Base-by-base conservation (phyloP, 2,329 filamentous ascomycete species). In the Sclerotinia nivalis region DNA sequence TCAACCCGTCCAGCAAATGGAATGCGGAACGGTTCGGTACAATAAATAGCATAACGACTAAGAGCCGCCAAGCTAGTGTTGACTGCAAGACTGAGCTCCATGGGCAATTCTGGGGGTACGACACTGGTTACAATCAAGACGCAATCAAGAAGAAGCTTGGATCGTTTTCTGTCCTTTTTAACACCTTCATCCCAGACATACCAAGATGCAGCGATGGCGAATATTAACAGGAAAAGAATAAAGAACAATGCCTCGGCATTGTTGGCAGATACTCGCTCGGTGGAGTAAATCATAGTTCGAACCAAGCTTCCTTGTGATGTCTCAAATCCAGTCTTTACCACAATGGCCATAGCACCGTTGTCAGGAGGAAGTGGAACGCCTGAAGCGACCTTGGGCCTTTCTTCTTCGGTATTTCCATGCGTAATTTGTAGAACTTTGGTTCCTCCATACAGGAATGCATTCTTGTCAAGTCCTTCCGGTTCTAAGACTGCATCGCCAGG, bases 121-220 rank as follows among this genome's bases (percentile, higher is more conserved):
- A 99, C 96, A 78, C 93, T 97, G 54, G 96, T 99, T 76, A 99
- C 89, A 77, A 99, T 99, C 80, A 99, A 90, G 81, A 99, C 88
- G 79, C 96, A 99, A 83, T 99, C 96, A 68, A 99, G 88, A 71
- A 99, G 87, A 52, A 99, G 88, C 87, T 99, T 99, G 60, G 95
- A 98, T 74, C 96, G 91, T 84, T 99, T 98, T 79, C 96, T 91
- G 78, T 98, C 95, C 83, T 92, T 93, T 79, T 88, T 87, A 68
- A 99, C 95, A 83, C 96, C 96, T 81, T 99, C 95, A 72, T 94
- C 89, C 96, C 96, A 99, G 71, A 99, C 96, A 80, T 99, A 99
- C 94, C 96, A 97, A 18, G 96, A 97, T 66, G 96, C 96, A 69
- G 96, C 96, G 79, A 99, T 88, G 76, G 96, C 96, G 82, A 99